Evolutionary conservation across 129 eudicot species (phyloP).

Genomic region (Saussurea involucrata): DNA sequence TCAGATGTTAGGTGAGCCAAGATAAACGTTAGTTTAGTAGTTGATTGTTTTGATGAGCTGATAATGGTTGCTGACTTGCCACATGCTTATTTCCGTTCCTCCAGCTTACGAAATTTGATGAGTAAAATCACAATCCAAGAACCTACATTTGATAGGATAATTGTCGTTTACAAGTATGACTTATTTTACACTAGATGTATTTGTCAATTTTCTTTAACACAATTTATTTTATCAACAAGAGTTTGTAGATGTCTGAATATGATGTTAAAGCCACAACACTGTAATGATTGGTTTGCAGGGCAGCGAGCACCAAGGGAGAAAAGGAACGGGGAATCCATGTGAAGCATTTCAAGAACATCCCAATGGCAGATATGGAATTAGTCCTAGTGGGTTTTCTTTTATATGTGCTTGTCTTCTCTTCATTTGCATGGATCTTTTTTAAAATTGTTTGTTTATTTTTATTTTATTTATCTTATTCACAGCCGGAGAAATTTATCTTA

Average conservation of each 20-base stretch:
- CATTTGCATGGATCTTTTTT: not conserved
- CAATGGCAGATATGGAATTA: slow-evolving; percentile 99
- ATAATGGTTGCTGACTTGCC: not conserved
- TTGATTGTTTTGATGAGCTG: not conserved
- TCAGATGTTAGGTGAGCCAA: not conserved
- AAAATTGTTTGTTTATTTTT: not conserved
- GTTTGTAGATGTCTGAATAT: not conserved
- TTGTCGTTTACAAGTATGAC: slow-evolving; percentile 91
- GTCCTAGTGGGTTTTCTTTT: slow-evolving; percentile 62
- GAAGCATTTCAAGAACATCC: slow-evolving; percentile 93
- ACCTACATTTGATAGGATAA: slow-evolving; percentile 95
- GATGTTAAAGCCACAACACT: not conserved
- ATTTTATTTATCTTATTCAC: slow-evolving; percentile 15
- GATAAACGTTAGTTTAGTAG: not conserved
- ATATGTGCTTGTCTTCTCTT: not conserved
- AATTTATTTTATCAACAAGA: slow-evolving; percentile 6
- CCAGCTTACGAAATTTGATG: slow-evolving; percentile 63
- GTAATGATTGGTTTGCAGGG: slow-evolving; percentile 35
- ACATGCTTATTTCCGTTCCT: slow-evolving; percentile 12
- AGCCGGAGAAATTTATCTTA: slow-evolving; percentile 98
- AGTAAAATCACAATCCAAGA: slow-evolving; percentile 86
- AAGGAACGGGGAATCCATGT: slow-evolving; percentile 78
- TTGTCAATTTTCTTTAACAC: not conserved
- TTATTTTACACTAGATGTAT: slow-evolving; percentile 5
- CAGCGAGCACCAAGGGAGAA: slow-evolving; percentile 54